A percentile compares a stretch with the other conserved stretches of the same genome.
These are phyloP conservation scores for Stemphylium vesicarium DNA, from an alignment of 2,329 filamentous ascomycete genomes.

Conservation along the genomic window DNA sequence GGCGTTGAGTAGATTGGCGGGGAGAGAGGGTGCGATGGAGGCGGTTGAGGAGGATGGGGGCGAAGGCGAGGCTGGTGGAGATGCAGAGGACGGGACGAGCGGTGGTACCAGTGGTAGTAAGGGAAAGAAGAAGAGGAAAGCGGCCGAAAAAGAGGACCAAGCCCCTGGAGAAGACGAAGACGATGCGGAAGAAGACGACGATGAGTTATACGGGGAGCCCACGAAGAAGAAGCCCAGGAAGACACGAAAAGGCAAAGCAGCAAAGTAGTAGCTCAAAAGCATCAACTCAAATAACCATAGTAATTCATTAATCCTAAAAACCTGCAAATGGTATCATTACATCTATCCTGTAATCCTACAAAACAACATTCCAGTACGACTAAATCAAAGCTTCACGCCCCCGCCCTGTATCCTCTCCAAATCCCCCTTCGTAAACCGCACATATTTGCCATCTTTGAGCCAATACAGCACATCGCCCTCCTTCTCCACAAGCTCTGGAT, in stretches of 20 bases:
- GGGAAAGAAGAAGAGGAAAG: slow-evolving; percentile 31
- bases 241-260: slow-evolving; percentile 19
- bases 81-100: slow-evolving; percentile 18
- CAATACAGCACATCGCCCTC: slow-evolving; percentile 51
- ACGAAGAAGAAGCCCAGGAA: slow-evolving; percentile 36
- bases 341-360: neutral
- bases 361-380: neutral
- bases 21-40: slow-evolving; percentile 36
- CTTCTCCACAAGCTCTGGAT: slow-evolving; percentile 46
- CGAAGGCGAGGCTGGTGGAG: slow-evolving; percentile 25
- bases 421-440: slow-evolving; percentile 32
- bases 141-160: slow-evolving; percentile 20
- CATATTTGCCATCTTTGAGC: slow-evolving; percentile 43
- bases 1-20: slow-evolving; percentile 40
- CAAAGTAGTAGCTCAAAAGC: neutral
- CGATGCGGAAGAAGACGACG: slow-evolving; percentile 16
- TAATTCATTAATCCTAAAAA: neutral
- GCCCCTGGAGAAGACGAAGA: slow-evolving; percentile 21
- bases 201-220: slow-evolving; percentile 38
- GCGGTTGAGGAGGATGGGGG: slow-evolving; percentile 28
- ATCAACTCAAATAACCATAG: neutral
- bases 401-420: slow-evolving; percentile 35
- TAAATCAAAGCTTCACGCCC: slow-evolving; percentile 37
- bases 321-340: neutral
- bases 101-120: slow-evolving; percentile 4